Conservation (phyloP, 345 rosid species). For the Eucalyptus rudis region DNA sequence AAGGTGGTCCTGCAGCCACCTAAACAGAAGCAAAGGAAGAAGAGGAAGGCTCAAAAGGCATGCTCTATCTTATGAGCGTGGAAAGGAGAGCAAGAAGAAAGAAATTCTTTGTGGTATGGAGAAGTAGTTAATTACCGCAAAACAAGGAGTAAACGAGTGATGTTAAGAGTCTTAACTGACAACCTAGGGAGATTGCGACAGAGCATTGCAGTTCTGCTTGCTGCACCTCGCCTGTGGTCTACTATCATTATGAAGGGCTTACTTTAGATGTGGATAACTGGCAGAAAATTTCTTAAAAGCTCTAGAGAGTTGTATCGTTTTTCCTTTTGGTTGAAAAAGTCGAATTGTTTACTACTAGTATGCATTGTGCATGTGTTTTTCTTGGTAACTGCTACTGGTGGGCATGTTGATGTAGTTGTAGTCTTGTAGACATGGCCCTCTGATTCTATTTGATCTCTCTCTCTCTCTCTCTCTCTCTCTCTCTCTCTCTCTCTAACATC, state of each 20-base stretch:
- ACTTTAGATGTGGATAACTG: not conserved
- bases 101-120: not conserved
- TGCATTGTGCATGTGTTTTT: not conserved
- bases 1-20: conserved; percentile 88
- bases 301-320: not conserved
- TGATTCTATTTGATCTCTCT: not conserved
- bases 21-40: conserved; percentile 67
- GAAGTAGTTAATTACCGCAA: not conserved
- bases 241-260: not conserved
- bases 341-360: not conserved
- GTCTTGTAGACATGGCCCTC: not conserved
- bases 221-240: not conserved
- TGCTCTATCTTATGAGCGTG: conserved; percentile 50
- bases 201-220: not conserved
- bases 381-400: not conserved
- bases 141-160: not conserved
- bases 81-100: not conserved
- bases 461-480: not conserved
- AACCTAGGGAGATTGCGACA: not conserved
- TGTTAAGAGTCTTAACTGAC: not conserved
- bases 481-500: not conserved
- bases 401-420: not conserved
- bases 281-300: not conserved
- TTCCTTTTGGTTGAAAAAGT: not conserved
- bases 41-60: conserved; percentile 50